Evolutionary conservation across 2,329 filamentous ascomycete genomes (phyloP).

Genomic region (Fusarium foetens): DNA sequence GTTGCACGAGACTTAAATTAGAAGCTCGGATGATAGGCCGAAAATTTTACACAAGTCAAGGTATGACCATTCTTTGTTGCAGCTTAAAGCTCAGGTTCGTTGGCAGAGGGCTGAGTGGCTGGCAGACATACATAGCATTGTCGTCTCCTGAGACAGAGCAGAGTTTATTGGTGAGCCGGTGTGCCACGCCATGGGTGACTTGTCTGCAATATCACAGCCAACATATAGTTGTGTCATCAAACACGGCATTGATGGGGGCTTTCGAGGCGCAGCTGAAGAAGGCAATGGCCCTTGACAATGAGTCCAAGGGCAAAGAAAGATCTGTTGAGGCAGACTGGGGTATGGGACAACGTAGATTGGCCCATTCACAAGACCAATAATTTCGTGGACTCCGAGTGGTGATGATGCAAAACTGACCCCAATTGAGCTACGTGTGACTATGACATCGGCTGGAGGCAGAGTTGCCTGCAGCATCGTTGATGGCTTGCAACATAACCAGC

Average conservation of each 20-base stretch:
- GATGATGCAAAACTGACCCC: constrained; percentile 10
- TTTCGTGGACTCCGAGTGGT: constrained; percentile 21
- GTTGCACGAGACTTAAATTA: constrained; percentile 11
- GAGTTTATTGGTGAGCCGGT: constrained; percentile 18
- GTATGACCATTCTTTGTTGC: not conserved
- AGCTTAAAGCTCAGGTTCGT: not conserved
- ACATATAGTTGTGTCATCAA: constrained; percentile 12
- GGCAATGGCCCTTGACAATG: constrained; percentile 9
- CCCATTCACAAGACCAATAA: constrained; percentile 32
- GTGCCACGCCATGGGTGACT: constrained; percentile 15
- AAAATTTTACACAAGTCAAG: not conserved
- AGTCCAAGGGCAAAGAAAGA: constrained; percentile 9
- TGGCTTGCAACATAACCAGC: constrained; percentile 5
- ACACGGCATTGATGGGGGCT: constrained; percentile 28
- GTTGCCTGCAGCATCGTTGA: constrained; percentile 30
- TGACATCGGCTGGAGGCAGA: constrained; percentile 39
- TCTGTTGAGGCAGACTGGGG: not conserved
- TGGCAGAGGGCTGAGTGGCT: not conserved
- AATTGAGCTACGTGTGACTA: constrained; percentile 41
- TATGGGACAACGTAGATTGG: constrained; percentile 19
- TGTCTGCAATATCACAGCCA: constrained; percentile 14
- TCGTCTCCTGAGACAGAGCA: constrained; percentile 16
- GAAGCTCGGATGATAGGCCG: constrained; percentile 13
- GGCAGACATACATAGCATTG: constrained; percentile 11
- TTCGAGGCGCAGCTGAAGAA: constrained; percentile 27